A percentile compares a stretch with the other conserved stretches of the same genome.
Conservation (phyloP, 139 green algal species). For the Chlorokybus atmophyticus region DNA sequence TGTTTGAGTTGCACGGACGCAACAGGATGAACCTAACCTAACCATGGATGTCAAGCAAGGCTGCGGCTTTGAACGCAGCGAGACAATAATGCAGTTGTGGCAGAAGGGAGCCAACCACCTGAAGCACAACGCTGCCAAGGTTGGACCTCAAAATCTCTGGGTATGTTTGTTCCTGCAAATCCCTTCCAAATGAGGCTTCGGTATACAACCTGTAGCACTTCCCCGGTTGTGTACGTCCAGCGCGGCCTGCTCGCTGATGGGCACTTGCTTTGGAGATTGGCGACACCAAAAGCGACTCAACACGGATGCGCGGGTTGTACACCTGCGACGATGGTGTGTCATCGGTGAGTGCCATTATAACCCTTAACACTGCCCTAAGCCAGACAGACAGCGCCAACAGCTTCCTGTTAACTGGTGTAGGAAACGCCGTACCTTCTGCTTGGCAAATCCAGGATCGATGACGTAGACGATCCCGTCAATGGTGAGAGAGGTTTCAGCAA, state of each 20-base stretch:
- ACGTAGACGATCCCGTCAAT: slow-evolving; percentile 99
- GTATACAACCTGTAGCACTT: slow-evolving; percentile 98
- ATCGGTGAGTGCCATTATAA: too few species aligned
- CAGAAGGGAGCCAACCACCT: too few species aligned
- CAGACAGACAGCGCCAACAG: not conserved
- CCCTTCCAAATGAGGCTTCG: slow-evolving; percentile 81
- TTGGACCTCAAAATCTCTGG: slow-evolving; percentile 98
- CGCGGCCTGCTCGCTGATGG: slow-evolving; percentile 86
- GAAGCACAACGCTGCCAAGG: slow-evolving; percentile 84
- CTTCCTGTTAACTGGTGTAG: not conserved
- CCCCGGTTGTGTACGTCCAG: slow-evolving; percentile 85
- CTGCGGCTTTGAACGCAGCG: too few species aligned
- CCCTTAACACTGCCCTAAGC: too few species aligned
- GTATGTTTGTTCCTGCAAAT: slow-evolving; percentile 99
- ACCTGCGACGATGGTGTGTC: slow-evolving; percentile 38
- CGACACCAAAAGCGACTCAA: slow-evolving; percentile 94
- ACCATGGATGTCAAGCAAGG: too few species aligned
- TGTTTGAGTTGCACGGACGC: too few species aligned
- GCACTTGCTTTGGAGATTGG: slow-evolving; percentile 87
- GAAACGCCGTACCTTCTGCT: slow-evolving; percentile 69
- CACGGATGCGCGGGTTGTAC: slow-evolving; percentile 93
- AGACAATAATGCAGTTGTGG: too few species aligned
- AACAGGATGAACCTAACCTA: too few species aligned
- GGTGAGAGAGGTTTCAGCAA: slow-evolving; percentile 96
- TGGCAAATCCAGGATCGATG: slow-evolving; percentile 89